phyloP scores from a whole-genome alignment of 768 basidiomycete genomes.

The Phaffia australis region DNA sequence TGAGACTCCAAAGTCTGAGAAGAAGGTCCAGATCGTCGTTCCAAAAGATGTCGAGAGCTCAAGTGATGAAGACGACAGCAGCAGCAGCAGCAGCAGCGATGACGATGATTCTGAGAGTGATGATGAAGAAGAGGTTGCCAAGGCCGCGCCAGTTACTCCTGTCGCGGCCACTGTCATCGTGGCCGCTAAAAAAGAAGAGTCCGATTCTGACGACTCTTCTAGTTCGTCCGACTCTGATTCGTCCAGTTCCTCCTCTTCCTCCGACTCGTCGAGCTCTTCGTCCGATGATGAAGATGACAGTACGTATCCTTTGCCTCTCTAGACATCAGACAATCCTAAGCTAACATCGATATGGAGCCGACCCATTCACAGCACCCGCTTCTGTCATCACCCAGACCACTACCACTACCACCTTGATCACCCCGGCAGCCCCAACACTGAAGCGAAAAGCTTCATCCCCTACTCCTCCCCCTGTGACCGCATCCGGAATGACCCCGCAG shows the following conservation, averaged over 20 bases:
- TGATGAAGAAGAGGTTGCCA: background rate
- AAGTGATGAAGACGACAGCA: conserved; percentile 9
- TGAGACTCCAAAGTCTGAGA: background rate
- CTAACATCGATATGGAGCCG: background rate
- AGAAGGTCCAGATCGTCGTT: no score
- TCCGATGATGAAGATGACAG: conserved; percentile 23
- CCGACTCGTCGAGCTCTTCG: conserved; percentile 23
- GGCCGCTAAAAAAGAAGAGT: conserved; percentile 5
- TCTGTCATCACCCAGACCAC: conserved; percentile 3
- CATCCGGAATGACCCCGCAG: background rate
- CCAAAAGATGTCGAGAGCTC: background rate
- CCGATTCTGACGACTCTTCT: background rate
- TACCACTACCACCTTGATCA: background rate
- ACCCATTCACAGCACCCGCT: conserved; percentile 1
- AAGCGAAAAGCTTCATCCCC: conserved; percentile 24
- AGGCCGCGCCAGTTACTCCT: background rate
- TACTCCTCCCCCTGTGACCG: background rate
- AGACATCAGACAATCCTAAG: background rate
- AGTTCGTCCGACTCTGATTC: conserved; percentile 4
- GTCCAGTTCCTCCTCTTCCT: conserved; percentile 12
- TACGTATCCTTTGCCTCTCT: background rate
- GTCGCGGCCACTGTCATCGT: background rate
- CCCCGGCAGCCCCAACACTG: conserved; percentile 10
- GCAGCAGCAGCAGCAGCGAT: conserved; percentile 19
- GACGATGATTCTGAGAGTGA: background rate